Evolutionary conservation across 192 early-diverging fungal species (phyloP).

Genomic region (Coemansia sp.): DNA sequence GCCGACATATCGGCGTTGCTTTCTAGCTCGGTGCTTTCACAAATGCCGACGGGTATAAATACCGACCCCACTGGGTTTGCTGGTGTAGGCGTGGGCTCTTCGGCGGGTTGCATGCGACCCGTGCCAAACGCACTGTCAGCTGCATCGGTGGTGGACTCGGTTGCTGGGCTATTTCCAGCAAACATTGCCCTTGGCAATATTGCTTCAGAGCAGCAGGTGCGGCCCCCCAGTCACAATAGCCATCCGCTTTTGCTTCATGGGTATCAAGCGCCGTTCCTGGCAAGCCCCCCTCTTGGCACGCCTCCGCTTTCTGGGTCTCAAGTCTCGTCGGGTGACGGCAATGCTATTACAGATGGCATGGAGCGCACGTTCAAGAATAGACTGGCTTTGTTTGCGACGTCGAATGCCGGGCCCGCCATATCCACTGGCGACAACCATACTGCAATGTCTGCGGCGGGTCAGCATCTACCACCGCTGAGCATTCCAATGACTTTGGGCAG

Average conservation of each 20-base stretch:
- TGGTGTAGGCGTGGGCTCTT: conserved; percentile 5
- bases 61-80: background rate
- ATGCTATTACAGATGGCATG: background rate
- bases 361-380: conserved; percentile 5
- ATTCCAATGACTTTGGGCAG: background rate
- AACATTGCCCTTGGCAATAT: conserved; percentile 11
- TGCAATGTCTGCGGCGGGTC: background rate
- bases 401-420: background rate
- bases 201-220: conserved; percentile 11
- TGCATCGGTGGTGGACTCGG: conserved; percentile 20
- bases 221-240: conserved; percentile 31
- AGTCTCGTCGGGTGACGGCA: background rate
- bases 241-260: conserved; percentile 31
- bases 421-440: background rate
- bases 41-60: background rate
- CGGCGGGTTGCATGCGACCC: conserved; percentile 40
- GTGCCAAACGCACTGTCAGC: conserved; percentile 35
- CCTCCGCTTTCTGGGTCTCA: conserved; percentile 2
- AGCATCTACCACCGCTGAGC: background rate
- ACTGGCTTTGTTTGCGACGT: background rate
- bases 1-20: conserved; percentile 23
- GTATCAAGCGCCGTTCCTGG: conserved; percentile 12
- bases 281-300: conserved; percentile 13
- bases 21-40: conserved; percentile 13
- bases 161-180: conserved; percentile 20